Evolutionary conservation across 2,329 filamentous ascomycete species (phyloP).

Genomic region (Sclerotinia spermophila): DNA sequence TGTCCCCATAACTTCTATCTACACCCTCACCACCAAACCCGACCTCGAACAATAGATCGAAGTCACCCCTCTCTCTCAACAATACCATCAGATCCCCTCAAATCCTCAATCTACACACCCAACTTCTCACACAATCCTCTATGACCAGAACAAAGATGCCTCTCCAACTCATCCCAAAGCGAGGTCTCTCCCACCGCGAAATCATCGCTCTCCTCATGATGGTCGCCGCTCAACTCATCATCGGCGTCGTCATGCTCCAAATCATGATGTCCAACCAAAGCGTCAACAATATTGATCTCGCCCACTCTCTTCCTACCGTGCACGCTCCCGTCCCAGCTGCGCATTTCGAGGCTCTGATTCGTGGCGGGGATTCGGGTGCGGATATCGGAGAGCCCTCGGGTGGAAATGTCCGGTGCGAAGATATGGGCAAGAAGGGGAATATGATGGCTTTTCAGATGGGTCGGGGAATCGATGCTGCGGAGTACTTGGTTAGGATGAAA

Average conservation of each 20-base stretch:
- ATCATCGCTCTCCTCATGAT: not conserved
- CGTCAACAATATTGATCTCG: accelerated
- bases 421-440: not conserved
- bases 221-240: not conserved
- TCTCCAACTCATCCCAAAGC: no score
- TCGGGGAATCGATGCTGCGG: no score
- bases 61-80: not conserved
- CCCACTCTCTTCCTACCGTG: accelerated
- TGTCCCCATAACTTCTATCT: not conserved
- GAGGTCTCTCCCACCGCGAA: not conserved
- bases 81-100: not conserved
- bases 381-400: not conserved
- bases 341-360: not conserved
- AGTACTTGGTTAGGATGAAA: not conserved
- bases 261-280: not conserved
- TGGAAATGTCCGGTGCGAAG: not conserved
- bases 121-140: not conserved
- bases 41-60: not conserved
- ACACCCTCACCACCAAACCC: not conserved
- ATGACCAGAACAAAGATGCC: not conserved
- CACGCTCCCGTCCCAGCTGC: accelerated
- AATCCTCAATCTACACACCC: not conserved
- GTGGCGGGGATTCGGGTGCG: accelerated
- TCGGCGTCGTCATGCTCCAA: not conserved
- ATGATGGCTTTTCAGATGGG: not conserved